A percentile compares a stretch with the other conserved stretches of the same genome.
These are phyloP conservation scores for Verticillium zaregamsianum DNA, from an alignment of 2,329 filamentous ascomycete genomes.

Conservation along the genomic window DNA sequence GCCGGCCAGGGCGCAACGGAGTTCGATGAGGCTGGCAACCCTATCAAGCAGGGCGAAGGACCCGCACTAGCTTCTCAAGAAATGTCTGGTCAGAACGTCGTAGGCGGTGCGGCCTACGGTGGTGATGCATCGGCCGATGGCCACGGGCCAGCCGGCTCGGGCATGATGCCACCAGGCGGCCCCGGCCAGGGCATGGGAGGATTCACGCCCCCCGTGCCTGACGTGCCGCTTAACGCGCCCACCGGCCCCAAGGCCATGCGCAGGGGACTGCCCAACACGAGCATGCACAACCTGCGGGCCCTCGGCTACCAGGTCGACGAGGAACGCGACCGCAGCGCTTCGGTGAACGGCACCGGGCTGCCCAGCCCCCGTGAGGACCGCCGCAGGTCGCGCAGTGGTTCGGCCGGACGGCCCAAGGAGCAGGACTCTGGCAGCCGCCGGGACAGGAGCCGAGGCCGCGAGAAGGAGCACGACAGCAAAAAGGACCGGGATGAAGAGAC, in stretches of 20 bases:
- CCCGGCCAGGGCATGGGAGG: conserved; percentile 15
- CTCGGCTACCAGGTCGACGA: conserved; percentile 43
- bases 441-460: conserved; percentile 30
- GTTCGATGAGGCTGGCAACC: conserved; percentile 2
- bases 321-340: conserved; percentile 18
- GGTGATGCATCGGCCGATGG: conserved; percentile 23
- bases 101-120: conserved; percentile 20
- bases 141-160: conserved; percentile 19
- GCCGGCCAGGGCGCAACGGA: not conserved
- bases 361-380: conserved; percentile 27
- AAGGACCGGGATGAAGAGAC: conserved; percentile 15
- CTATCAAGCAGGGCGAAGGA: conserved; percentile 14
- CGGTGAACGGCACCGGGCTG: conserved; percentile 21
- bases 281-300: conserved; percentile 61
- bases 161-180: conserved; percentile 6
- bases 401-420: conserved; percentile 32
- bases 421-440: conserved; percentile 25
- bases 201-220: conserved; percentile 28
- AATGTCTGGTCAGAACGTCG: conserved; percentile 20
- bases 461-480: conserved; percentile 20
- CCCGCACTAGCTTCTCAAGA: conserved; percentile 16
- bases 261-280: conserved; percentile 79
- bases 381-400: conserved; percentile 44
- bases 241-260: conserved; percentile 94
- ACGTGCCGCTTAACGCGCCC: conserved; percentile 67